Percentiles rank a stretch among this genome's conserved stretches.
Conservation (phyloP, 148 eudicot genomes). For the Beta vulgaris region DNA sequence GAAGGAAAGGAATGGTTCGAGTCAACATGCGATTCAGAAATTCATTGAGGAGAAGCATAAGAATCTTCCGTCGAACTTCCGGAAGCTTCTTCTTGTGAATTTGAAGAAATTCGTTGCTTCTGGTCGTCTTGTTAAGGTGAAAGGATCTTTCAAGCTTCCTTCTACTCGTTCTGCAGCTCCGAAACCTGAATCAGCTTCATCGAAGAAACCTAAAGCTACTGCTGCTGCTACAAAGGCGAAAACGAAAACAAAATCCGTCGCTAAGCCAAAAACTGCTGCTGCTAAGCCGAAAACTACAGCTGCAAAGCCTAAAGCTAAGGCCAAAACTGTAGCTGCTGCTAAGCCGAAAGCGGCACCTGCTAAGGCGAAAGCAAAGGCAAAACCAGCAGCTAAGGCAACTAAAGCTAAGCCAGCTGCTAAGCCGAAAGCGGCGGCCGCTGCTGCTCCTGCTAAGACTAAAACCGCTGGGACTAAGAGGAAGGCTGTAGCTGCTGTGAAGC, state of each 20-base stretch:
- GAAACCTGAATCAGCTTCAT: conserved; percentile 22
- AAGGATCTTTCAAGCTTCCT: conserved; percentile 51
- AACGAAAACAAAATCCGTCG: conserved; percentile 21
- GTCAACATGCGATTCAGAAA: conserved; percentile 57
- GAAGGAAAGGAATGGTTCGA: conserved; percentile 68
- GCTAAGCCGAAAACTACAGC: conserved; percentile 42
- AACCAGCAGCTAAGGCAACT: conserved; percentile 18
- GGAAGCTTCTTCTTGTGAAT: conserved; percentile 42
- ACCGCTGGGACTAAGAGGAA: conserved; percentile 32
- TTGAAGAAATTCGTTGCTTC: conserved; percentile 42
- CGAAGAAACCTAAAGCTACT: conserved; percentile 22
- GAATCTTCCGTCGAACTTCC: conserved; percentile 48
- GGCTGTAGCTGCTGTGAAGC: conserved; percentile 31
- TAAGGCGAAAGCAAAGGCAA: conserved; percentile 19
- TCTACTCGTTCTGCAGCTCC: conserved; percentile 20
- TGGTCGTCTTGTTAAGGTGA: conserved; percentile 42
- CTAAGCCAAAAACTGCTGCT: conserved; percentile 35
- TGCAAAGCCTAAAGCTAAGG: conserved; percentile 36
- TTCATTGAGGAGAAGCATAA: conserved; percentile 62
- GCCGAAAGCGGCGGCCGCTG: conserved; percentile 36
- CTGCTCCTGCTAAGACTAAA: conserved; percentile 36
- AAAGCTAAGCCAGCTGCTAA: conserved; percentile 51
- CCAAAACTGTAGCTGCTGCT: conserved; percentile 36
- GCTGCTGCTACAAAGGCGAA: conserved; percentile 26
- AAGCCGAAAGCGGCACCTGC: conserved; percentile 41